phyloP scores from a whole-genome alignment of 192 early-diverging fungal species.

The Coemansia sp. region DNA sequence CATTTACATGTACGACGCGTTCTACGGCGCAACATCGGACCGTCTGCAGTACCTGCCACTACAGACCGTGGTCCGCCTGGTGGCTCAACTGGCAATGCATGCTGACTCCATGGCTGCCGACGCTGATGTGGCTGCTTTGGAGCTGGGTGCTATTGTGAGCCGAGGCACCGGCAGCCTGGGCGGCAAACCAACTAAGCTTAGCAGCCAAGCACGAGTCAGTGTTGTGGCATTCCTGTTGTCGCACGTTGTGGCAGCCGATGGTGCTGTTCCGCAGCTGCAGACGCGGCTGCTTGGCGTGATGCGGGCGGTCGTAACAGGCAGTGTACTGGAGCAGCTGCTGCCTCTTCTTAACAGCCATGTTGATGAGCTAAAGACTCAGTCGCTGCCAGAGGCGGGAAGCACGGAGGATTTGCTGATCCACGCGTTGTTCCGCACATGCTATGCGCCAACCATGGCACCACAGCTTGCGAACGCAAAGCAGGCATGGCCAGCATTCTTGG shows the following conservation, averaged over 20 bases:
- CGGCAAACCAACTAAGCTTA: constrained; percentile 15
- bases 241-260: constrained; percentile 54
- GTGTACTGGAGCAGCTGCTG: constrained; percentile 30
- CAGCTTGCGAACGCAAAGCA: constrained; percentile 8
- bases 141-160: constrained; percentile 46
- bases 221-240: constrained; percentile 57
- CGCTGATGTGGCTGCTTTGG: constrained; percentile 34
- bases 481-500: constrained; percentile 30
- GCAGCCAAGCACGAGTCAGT: constrained; percentile 38
- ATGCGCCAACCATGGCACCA: constrained; percentile 11
- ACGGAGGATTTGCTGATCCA: constrained; percentile 27
- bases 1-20: constrained; percentile 60
- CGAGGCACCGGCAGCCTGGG: constrained; percentile 21
- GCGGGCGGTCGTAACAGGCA: constrained; percentile 7
- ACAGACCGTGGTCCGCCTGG: constrained; percentile 50
- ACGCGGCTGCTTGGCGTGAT: constrained; percentile 20
- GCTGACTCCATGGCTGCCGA: constrained; percentile 22
- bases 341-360: constrained; percentile 22
- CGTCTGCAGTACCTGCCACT: constrained; percentile 61
- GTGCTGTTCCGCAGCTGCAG: constrained; percentile 44
- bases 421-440: constrained; percentile 30
- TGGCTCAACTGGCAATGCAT: constrained; percentile 42
- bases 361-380: constrained; percentile 11
- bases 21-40: constrained; percentile 56
- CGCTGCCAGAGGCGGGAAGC: constrained; percentile 14